Base-by-base conservation (phyloP, 192 early-diverging fungal genomes). In the Powellomyces hirtus region DNA sequence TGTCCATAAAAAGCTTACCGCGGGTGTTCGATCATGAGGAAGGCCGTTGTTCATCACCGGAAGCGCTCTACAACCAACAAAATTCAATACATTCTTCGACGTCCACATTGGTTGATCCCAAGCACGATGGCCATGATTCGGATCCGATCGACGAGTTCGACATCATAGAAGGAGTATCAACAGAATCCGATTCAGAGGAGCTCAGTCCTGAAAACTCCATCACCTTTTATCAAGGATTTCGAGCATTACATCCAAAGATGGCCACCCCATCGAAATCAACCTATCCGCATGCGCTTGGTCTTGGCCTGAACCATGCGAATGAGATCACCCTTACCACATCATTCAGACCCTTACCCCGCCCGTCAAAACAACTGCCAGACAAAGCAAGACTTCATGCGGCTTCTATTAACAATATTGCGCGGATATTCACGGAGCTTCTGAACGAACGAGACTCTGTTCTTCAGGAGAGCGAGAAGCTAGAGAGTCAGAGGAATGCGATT, bases 191-290 rank as follows among this genome's bases (percentile, higher is more conserved):
- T 16, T 16, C 30, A 24, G 70, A 72, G 24, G 70, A 72, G 62
- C 50, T 72, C 1, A 61, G 57, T 14, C 27, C 70, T 10, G 68
- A 77, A 52, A 72, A 57, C 22, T 66, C 70, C 1, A 74, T 76
- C 20, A 80, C 78, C 14, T 70, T 80, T 33, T 80, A 77, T 50
- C 78, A 80, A 63, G 78, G 78, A 18, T 80, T 80, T 35, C 70
- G 78, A 20, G 75, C 74, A 18, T 13, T 69, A 13, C 44, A 80
- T 50, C 78, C 78, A 18, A 56, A 62, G 31, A 38, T 80, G 62
- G 62, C 74, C 18, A 52, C 50, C 37, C 16, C 40, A 4, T 26
- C 10, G 16, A 46, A n/a, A 16, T 63, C 46, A 20, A 29, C 31
- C 14, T 56, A 35, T 5, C 65, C 55, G 1, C 37, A 38, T 22